Conservation (phyloP, 2,329 filamentous ascomycete species). For the Colletotrichum orchidophilum region DNA sequence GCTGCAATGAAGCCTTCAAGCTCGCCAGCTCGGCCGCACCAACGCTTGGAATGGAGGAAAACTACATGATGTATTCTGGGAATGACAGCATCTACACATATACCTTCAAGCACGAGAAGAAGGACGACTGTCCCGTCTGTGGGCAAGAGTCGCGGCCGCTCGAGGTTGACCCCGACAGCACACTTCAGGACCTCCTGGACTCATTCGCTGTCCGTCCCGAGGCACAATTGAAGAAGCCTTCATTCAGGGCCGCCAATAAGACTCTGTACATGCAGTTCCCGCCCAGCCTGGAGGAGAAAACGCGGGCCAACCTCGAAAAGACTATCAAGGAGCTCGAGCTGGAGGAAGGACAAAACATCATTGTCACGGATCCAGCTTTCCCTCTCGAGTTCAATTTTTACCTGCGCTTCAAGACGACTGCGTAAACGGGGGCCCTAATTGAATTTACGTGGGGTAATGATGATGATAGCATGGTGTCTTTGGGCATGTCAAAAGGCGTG, state of each 20-base stretch:
- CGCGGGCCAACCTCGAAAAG: conserved; percentile 81
- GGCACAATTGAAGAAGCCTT: conserved; percentile 93
- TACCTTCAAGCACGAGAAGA: conserved; percentile 94
- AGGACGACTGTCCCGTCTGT: conserved; percentile 94
- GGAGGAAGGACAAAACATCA: conserved; percentile 84
- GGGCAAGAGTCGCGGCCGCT: conserved; percentile 83
- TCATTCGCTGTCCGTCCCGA: conserved; percentile 85
- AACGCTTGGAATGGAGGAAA: conserved; percentile 78
- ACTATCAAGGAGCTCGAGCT: conserved; percentile 79
- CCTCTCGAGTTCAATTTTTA: conserved; percentile 72
- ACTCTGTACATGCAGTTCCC: conserved; percentile 92
- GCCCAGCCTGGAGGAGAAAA: conserved; percentile 83
- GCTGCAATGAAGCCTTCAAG: conserved; percentile 97
- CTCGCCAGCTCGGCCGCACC: conserved; percentile 86
- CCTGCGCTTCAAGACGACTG: conserved; percentile 54
- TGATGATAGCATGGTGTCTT: conserved; percentile 20
- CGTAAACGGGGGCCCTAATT: not conserved
- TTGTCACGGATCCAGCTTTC: conserved; percentile 92
- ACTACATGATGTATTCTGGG: conserved; percentile 99
- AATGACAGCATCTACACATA: conserved; percentile 97
- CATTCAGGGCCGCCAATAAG: conserved; percentile 79
- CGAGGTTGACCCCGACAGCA: conserved; percentile 74
- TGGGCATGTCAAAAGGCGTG: not conserved
- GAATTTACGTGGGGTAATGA: conserved; percentile 10
- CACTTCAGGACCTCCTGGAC: conserved; percentile 86